Evolutionary conservation across 1,139 yeast species (phyloP).

Genomic region (Candida buenavistaensis): DNA sequence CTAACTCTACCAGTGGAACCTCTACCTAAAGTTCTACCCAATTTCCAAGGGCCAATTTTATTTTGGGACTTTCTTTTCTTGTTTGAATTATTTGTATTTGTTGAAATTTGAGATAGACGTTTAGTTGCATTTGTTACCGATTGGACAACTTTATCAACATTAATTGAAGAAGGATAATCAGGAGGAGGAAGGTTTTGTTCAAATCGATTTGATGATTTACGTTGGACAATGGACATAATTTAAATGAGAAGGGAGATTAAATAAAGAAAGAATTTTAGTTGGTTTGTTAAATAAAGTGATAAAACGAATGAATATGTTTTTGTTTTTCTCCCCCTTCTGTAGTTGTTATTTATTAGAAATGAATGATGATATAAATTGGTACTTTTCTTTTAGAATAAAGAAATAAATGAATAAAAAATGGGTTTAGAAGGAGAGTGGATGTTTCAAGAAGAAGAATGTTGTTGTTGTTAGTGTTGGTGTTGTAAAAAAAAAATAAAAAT

Average conservation of each 20-base stretch:
- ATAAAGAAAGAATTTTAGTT: too few relatives aligned
- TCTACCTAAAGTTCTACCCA: constrained; percentile 90
- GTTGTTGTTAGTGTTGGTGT: too few relatives aligned
- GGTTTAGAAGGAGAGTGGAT: too few relatives aligned
- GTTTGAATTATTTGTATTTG: constrained; percentile 47
- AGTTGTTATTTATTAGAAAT: too few relatives aligned
- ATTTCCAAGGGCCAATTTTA: constrained; percentile 94
- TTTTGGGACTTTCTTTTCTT: constrained; percentile 61
- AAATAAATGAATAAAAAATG: constrained; percentile 10
- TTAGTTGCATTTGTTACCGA: constrained; percentile 65
- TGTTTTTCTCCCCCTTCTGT: not conserved
- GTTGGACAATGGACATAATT: constrained; percentile 8
- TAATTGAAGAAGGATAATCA: constrained; percentile 25
- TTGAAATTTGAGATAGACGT: constrained; percentile 63
- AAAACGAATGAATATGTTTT: too few relatives aligned
- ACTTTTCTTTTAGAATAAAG: too few relatives aligned
- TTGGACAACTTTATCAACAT: constrained; percentile 49
- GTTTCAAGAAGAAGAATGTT: too few relatives aligned
- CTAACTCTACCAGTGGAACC: constrained; percentile 96
- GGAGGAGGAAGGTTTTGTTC: constrained; percentile 5
- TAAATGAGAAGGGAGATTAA: not conserved
- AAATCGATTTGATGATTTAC: constrained; percentile 6
- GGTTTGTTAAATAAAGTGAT: too few relatives aligned
- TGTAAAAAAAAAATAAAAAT: too few relatives aligned
- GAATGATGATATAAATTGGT: too few relatives aligned